These are phyloP conservation scores for Cardamine resedifolia DNA, from an alignment of 345 rosid genomes.

Conservation along the genomic window DNA sequence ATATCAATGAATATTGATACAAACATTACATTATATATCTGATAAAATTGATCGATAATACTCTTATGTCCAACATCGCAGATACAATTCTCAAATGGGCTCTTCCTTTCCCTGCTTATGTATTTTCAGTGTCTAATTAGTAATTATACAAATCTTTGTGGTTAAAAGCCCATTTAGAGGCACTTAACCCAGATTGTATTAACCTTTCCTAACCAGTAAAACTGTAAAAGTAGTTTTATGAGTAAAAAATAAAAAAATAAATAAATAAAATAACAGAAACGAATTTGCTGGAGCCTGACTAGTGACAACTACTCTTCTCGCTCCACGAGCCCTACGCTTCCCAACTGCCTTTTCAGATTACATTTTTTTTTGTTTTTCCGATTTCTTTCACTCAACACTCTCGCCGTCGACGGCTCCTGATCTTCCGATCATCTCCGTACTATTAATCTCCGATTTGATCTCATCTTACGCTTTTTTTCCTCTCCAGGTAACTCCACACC, in stretches of 20 bases:
- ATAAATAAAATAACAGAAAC: neutral
- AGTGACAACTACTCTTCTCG: constrained; percentile 19
- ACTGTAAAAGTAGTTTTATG: neutral
- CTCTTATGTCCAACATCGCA: no score
- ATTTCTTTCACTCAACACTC: constrained; percentile 1
- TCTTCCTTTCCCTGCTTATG: no score
- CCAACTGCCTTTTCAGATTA: constrained; percentile 21
- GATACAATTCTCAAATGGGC: no score
- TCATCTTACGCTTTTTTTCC: neutral
- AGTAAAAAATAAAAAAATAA: neutral
- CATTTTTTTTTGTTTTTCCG: neutral
- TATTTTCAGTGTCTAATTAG: no score
- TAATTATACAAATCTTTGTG: no score
- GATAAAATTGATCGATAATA: no score
- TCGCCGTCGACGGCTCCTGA: constrained; percentile 12
- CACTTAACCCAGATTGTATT: no score
- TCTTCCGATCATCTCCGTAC: constrained; percentile 3
- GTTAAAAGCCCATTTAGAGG: no score
- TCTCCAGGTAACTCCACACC: constrained; percentile 27
- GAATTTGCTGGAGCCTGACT: constrained; percentile 24
- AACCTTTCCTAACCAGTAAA: no score
- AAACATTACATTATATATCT: no score
- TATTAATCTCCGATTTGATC: neutral
- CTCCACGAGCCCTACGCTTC: constrained; percentile 35
- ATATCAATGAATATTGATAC: no score